phyloP scores from a whole-genome alignment of 148 eudicot species.

The Dianthus caryophyllus region DNA sequence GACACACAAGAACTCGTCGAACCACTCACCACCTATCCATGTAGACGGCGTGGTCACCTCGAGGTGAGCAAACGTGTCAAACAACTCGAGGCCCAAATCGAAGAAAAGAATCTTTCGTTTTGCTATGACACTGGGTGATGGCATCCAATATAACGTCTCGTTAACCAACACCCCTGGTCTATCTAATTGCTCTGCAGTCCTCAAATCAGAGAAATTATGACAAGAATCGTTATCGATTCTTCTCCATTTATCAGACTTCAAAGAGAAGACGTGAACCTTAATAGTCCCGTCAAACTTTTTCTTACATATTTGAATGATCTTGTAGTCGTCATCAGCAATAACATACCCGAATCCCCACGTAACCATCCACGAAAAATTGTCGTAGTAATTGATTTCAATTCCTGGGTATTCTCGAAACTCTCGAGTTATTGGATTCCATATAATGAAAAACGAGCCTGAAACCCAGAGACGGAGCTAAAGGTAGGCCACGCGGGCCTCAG shows the following conservation, averaged over 20 bases:
- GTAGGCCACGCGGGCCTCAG: too few relatives aligned
- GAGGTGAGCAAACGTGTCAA: neutral
- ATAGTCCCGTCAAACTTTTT: neutral
- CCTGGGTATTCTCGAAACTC: neutral
- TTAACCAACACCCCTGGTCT: conserved; percentile 12
- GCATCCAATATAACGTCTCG: conserved; percentile 8
- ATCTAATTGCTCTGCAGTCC: neutral
- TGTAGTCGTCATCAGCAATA: neutral
- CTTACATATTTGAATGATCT: neutral
- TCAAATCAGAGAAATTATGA: conserved; percentile 1
- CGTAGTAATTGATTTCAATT: neutral
- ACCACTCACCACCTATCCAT: neutral
- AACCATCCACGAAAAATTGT: neutral
- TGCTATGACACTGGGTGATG: neutral
- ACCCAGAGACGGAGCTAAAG: too few relatives aligned
- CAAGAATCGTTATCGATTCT: neutral
- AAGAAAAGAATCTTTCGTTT: neutral
- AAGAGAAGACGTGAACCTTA: conserved; percentile 5
- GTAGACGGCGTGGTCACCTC: neutral
- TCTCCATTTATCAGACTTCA: neutral
- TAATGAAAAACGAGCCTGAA: neutral
- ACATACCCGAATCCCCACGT: conserved; percentile 2
- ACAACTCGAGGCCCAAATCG: conserved; percentile 14
- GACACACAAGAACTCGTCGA: neutral
- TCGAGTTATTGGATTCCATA: conserved; percentile 7